Base-by-base conservation (phyloP, 805 yeast genomes). In the Metschnikowia aberdeeniae region DNA sequence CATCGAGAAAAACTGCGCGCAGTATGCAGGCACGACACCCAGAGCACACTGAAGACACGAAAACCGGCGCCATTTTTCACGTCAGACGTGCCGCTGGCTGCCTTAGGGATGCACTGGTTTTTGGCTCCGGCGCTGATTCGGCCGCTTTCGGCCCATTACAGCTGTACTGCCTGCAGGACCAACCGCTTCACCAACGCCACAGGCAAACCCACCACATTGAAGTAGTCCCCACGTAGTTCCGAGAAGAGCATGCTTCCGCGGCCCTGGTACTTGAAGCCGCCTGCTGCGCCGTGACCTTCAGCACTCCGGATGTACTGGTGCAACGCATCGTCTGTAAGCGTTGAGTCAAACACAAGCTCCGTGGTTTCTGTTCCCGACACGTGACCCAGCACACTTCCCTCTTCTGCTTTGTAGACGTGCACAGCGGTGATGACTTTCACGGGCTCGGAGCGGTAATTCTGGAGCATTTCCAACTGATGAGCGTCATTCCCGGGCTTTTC, bases 171-270 rank as follows among this genome's bases (percentile, higher is more conserved):
- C 34, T 38, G 34, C 41, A 38, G 34, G 6, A 38, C 22, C 34
- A 38, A 30, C n/a, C 17, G 8, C 29, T 27, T 20, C 7, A 43
- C 17, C 36, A 49, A 42, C 13, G 29, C n/a, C 26, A 49, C 77
- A 1, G 99, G 98, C 45, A 92, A 67, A 0, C 99, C 99, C 3
- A 92, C 92, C 11, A 88, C 86, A 60, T 89, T 92, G 63, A 75
- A 81, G 58, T 78, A 87, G 60, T 92, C 98, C 0, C 99, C 99
- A 1, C 73, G 72, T 10, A 89, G 75, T 12, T 66, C 64, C 17
- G 71, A 63, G 52, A 93, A 78, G 51, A 92, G 65, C 31, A 82
- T 58, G 1, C 85, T 81, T 1, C 95, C 93, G 8, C 62, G 60
- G 0, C 83, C 86, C 64, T 92, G 98, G 47, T 85, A 82, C 55